A percentile compares a stretch with the other conserved stretches of the same genome.
phyloP scores from a whole-genome alignment of 192 early-diverging fungal species.

The Coemansia guatemalensis region DNA sequence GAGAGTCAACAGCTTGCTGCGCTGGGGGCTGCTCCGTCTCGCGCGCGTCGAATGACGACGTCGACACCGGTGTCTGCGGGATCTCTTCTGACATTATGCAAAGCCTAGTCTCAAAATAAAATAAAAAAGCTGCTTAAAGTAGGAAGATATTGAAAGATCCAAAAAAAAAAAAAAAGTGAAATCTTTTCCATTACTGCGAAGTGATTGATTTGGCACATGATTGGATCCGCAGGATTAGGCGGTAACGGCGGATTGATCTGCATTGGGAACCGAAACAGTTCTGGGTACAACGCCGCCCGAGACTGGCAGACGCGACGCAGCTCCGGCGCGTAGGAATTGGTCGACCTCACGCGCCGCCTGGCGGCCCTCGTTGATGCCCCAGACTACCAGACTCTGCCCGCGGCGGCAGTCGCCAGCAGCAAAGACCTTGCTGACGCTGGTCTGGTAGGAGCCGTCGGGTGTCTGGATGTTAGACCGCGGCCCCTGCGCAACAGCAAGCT shows the following conservation, averaged over 20 bases:
- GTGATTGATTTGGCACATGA: background rate
- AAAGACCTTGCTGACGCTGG: conserved; percentile 78
- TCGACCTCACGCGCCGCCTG: conserved; percentile 94
- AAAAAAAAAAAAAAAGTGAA: conserved; percentile 1
- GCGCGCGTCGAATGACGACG: background rate
- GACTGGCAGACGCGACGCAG: conserved; percentile 74
- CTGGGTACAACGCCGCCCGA: conserved; percentile 83
- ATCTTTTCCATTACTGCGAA: background rate
- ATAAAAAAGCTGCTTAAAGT: conserved; percentile 1
- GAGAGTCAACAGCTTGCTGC: background rate
- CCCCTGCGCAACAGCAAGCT: conserved; percentile 77
- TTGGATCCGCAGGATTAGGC: background rate
- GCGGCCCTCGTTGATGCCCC: conserved; percentile 98
- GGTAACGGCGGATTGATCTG: background rate
- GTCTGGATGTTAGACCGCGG: conserved; percentile 82
- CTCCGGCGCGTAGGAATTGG: conserved; percentile 65
- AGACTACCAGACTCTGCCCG: conserved; percentile 94
- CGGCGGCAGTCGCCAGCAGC: conserved; percentile 98
- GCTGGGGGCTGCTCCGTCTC: background rate
- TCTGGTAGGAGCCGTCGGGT: conserved; percentile 72
- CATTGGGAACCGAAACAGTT: conserved; percentile 17
- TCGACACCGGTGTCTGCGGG: too few species aligned
- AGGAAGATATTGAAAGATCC: conserved; percentile 4
- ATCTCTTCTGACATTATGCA: background rate
- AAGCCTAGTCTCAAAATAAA: conserved; percentile 4